phyloP scores from a whole-genome alignment of 2,329 filamentous ascomycete species.

The Beauveria caledonica region DNA sequence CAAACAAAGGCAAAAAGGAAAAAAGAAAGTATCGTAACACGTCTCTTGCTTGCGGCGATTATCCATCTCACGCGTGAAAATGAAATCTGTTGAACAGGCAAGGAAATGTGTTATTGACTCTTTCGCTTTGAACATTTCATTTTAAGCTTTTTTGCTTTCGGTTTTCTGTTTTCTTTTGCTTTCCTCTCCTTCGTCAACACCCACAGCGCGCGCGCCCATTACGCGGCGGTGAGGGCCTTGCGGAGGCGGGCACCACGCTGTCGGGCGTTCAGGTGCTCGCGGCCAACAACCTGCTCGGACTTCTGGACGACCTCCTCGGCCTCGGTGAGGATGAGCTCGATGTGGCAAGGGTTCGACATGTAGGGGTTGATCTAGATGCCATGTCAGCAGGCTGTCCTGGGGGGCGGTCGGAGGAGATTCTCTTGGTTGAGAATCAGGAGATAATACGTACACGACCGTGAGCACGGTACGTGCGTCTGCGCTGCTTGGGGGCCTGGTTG shows the following conservation, averaged over 20 bases:
- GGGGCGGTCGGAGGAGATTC: background rate
- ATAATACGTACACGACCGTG: slow-evolving; percentile 88
- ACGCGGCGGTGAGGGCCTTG: slow-evolving; percentile 58
- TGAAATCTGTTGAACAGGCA: slow-evolving; percentile 9
- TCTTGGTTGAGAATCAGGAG: background rate
- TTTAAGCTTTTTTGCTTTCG: slow-evolving; percentile 14
- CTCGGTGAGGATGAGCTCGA: slow-evolving; percentile 99
- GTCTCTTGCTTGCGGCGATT: slow-evolving; percentile 3
- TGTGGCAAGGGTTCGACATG: slow-evolving; percentile 99
- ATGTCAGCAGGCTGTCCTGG: background rate
- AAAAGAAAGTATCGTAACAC: background rate
- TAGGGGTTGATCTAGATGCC: slow-evolving; percentile 88
- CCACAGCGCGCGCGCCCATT: slow-evolving; percentile 24
- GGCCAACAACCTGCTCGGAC: slow-evolving; percentile 70
- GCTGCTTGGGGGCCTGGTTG: slow-evolving; percentile 99
- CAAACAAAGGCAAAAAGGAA: background rate
- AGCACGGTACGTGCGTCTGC: slow-evolving; percentile 98
- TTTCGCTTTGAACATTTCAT: slow-evolving; percentile 11
- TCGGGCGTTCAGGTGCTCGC: slow-evolving; percentile 71
- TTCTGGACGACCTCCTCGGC: slow-evolving; percentile 93
- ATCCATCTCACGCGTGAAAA: slow-evolving; percentile 3
- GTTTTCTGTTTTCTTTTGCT: background rate
- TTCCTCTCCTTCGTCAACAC: background rate
- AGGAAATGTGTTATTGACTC: slow-evolving; percentile 11
- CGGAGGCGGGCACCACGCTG: slow-evolving; percentile 71